Base-by-base conservation (phyloP, 768 basidiomycete species). In the Tricholomella constricta region DNA sequence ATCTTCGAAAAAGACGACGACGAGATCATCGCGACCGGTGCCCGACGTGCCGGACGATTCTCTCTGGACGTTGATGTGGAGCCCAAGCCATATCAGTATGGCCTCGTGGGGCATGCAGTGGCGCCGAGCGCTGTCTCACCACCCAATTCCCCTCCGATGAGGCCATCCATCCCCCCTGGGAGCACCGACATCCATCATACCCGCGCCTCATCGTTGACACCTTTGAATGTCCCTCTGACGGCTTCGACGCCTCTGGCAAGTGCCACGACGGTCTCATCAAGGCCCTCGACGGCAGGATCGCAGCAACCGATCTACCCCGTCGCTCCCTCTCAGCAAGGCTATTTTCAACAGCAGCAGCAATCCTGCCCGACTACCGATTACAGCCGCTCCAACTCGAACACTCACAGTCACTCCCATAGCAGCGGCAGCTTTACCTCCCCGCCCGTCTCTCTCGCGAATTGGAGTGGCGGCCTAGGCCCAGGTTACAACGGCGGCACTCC, bases 81-180 rank as follows among this genome's bases (percentile, higher is more conserved):
- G 42, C 82, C 81, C 4, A 78, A 70, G 62, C 83, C 84, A 20
- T 87, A 87, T 61, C 75, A 82, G 59, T 87, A 87, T 56, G 84
- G 84, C 15, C 72, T 81, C 36, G 78, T 87, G 22, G 85, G 84
- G 2, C 77, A 76, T 20, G 70, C 72, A 2, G 61, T 65, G 63
- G 32, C 71, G 59, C 22, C 60, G 63, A 49, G 60, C 17, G 66
- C 72, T 44, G 54, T 56, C 15, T 70, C 72, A 2, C 75, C 78
- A 15, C 76, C 71, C 14, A 60, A 69, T 42, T 69, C 67, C 2
- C 75, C 78, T 4, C 65, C 64, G 5, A 40, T 64, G 55, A 57
- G 65, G 54, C 55, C 56, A 52, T 47, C 58, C 46, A 17, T 45
- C 54, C 22, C 52, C n/a, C n/a, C n/a, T n/a, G n/a, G n/a, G n/a